Base-by-base conservation (phyloP, 2,329 filamentous ascomycete genomes). In the Grosmannia serpens region DNA sequence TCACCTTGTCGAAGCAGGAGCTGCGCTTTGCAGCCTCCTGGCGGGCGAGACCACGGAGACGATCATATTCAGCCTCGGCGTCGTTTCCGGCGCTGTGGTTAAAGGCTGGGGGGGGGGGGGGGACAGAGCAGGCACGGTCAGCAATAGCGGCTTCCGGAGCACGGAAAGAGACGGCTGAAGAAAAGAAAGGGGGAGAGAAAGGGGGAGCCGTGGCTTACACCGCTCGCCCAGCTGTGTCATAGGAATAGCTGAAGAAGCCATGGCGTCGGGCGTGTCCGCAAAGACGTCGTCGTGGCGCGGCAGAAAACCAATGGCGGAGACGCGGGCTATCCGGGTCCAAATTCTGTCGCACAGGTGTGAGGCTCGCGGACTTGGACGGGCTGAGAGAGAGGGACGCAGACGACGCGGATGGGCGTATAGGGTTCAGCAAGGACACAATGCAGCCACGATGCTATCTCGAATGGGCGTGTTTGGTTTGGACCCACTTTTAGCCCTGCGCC, bases 51-150 rank as follows among this genome's bases (percentile, higher is more conserved):
- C 87, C 85, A 67, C 94, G 89, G 51, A 97, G 81, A 57, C 89
- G 88, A 70, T 97, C 91, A 73, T 97, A 97, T 75, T 97, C 91
- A 65, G 80, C 83, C 76, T 97, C 91, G 58, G 83, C 78, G 60
- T 85, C 80, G 65, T 76, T 75, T 68, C 82, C 83, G 64, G 85
- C 78, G 60, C 79, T 79, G 70, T 90, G 86, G 72, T 86, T 89
- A 76, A 92, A 89, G 72, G 87, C 89, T 91, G 69, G 17, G 5
- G n/a, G 7, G n/a, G 22, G 20, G 2, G 17, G 22, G 5, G 17
- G 26, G 11, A 31, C 35, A 69, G n/a, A n/a, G n/a, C 7, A 13
- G 3, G 33, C 5, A 17, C 35, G 35, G 35, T 38, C 35, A 38
- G 35, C 35, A 38, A 38, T 15, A 38, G 35, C 35, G 2, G 35